Evolutionary conservation across 306 rosid species (phyloP).

Genomic region (Cicer arietinum): DNA sequence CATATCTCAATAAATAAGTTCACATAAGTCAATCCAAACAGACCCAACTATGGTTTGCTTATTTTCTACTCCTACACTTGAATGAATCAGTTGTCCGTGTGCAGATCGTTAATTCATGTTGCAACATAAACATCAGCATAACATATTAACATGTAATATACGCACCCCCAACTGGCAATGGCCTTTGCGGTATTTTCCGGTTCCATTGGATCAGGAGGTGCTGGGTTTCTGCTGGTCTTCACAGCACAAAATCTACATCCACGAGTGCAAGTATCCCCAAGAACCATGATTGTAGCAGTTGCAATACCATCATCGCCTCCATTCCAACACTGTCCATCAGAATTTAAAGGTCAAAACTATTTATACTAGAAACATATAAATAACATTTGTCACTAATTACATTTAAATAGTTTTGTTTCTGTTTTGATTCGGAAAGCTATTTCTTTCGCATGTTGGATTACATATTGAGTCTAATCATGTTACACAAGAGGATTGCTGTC

Average conservation of each 20-base stretch:
- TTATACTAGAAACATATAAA: constrained; percentile 2
- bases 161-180: constrained; percentile 92
- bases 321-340: constrained; percentile 79
- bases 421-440: not conserved
- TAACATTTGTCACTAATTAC: not conserved
- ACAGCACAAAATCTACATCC: constrained; percentile 98
- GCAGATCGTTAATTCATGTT: not conserved
- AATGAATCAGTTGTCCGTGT: not conserved
- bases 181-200: constrained; percentile 85
- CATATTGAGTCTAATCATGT: not conserved
- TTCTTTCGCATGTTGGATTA: not conserved
- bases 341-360: constrained; percentile 36
- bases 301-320: constrained; percentile 95
- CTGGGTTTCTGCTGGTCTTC: constrained; percentile 88
- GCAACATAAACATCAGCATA: not conserved
- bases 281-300: constrained; percentile 96
- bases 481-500: not conserved
- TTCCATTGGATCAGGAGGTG: constrained; percentile 96
- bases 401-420: not conserved
- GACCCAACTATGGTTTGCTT: not conserved
- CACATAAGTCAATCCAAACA: no score
- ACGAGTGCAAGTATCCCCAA: constrained; percentile 97
- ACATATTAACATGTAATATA: not conserved
- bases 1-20: no score
- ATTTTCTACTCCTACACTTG: not conserved